These are phyloP conservation scores for Trichocomaceae sp. DNA, from an alignment of 2,329 filamentous ascomycete species.

Conservation along the genomic window DNA sequence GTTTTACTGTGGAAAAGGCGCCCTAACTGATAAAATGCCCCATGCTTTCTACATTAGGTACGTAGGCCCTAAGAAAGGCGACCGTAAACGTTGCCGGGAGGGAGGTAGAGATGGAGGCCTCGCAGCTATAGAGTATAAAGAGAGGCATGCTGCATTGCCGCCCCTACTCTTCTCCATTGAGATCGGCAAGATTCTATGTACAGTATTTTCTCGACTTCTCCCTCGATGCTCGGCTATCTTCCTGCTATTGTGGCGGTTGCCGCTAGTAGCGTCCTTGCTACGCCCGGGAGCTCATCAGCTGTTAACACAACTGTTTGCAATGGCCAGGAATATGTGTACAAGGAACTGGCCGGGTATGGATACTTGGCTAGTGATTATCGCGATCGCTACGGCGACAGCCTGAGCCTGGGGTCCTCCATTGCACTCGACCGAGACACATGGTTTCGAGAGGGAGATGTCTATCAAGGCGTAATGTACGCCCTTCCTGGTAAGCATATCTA, in stretches of 20 bases:
- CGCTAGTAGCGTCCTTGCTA: neutral
- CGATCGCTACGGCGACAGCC: constrained; percentile 64
- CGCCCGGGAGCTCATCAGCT: neutral
- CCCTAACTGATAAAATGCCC: too few relatives aligned
- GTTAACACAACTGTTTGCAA: constrained; percentile 52
- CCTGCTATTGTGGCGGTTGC: neutral
- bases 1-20: too few relatives aligned
- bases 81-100: too few relatives aligned
- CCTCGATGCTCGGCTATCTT: constrained; percentile 1
- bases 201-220: neutral
- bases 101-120: too few relatives aligned
- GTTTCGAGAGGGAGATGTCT: constrained; percentile 48
- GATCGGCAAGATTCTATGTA: too few relatives aligned
- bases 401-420: constrained; percentile 60
- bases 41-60: too few relatives aligned
- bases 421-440: constrained; percentile 56
- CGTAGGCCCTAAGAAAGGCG: too few relatives aligned
- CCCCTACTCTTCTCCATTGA: too few relatives aligned
- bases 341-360: constrained; percentile 62
- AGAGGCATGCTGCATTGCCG: neutral
- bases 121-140: neutral
- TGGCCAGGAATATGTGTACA: constrained; percentile 58
- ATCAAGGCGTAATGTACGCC: constrained; percentile 56
- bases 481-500: constrained; percentile 48
- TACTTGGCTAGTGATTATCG: constrained; percentile 50